These are phyloP conservation scores for Alloascoidea hylecoeti DNA, from an alignment of 805 yeast genomes.

Conservation along the genomic window DNA sequence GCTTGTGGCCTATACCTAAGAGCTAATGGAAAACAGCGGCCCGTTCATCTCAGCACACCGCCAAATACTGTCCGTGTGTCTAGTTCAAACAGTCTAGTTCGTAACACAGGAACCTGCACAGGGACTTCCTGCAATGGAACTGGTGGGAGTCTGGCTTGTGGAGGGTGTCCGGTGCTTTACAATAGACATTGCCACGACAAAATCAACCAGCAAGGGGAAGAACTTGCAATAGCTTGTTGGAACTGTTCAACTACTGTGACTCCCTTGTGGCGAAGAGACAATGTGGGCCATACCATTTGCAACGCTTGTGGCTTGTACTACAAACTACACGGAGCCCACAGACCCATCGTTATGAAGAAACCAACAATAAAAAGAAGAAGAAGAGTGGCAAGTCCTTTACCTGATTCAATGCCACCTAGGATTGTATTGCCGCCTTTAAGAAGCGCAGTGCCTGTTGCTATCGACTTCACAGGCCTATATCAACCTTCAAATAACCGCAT, in stretches of 20 bases:
- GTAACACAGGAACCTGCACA: constrained; percentile 3
- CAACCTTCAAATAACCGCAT: background rate
- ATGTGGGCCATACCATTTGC: background rate
- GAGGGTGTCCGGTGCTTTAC: constrained; percentile 64
- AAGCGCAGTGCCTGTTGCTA: background rate
- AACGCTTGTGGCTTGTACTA: constrained; percentile 32
- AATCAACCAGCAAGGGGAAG: background rate
- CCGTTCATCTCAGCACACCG: constrained; percentile 47
- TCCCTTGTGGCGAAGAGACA: too few relatives aligned
- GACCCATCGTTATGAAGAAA: constrained; percentile 66
- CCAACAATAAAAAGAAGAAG: constrained; percentile 59
- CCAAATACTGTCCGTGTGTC: constrained; percentile 32
- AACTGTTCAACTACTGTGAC: too few relatives aligned
- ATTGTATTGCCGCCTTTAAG: background rate
- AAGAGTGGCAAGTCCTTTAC: background rate
- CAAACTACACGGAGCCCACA: constrained; percentile 58
- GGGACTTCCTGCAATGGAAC: constrained; percentile 55
- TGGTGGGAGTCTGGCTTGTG: constrained; percentile 70
- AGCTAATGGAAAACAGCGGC: constrained; percentile 48
- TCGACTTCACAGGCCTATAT: constrained; percentile 1
- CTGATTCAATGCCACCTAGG: background rate
- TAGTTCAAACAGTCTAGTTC: constrained; percentile 13
- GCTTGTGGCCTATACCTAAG: constrained; percentile 83
- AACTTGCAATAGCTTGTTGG: too few relatives aligned
- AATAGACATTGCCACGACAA: constrained; percentile 6